Conservation (phyloP, 331 rosid species). For the Quercus lobata region DNA sequence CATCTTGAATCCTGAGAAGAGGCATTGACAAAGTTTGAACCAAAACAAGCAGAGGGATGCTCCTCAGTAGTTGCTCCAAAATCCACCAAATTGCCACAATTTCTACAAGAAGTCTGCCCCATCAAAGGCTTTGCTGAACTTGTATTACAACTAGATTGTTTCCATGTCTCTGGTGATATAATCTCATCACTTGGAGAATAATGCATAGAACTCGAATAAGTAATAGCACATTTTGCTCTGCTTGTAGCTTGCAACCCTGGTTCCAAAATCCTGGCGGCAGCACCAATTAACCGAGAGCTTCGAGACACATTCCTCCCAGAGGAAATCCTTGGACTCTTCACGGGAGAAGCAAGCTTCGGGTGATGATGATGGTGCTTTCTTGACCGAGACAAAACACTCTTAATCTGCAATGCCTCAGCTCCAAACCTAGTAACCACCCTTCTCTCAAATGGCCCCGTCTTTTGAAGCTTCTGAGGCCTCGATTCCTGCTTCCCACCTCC, state of each 20-base stretch:
- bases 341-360: conserved; percentile 49
- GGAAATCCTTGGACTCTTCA: conserved; percentile 56
- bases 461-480: conserved; percentile 78
- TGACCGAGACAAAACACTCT: conserved; percentile 58
- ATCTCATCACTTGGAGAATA: conserved; percentile 22
- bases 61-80: conserved; percentile 30
- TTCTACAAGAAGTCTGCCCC: conserved; percentile 54
- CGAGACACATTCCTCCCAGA: conserved; percentile 47
- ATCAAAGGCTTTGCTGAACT: conserved; percentile 23
- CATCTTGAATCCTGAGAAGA: conserved; percentile 29
- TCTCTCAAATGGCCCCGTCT: conserved; percentile 41
- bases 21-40: conserved; percentile 27
- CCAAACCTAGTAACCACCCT: conserved; percentile 57
- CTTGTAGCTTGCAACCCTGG: conserved; percentile 65
- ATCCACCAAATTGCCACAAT: conserved; percentile 40
- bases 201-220: conserved; percentile 33
- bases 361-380: conserved; percentile 42
- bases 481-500: conserved; percentile 48
- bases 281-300: conserved; percentile 62
- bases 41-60: conserved; percentile 15
- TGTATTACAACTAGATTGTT: conserved; percentile 29
- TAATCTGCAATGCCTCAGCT: conserved; percentile 59
- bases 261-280: conserved; percentile 73
- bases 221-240: conserved; percentile 47
- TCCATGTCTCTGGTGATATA: conserved; percentile 11